Evolutionary conservation across 2,329 filamentous ascomycete genomes (phyloP), one percentile per base, ranked within the genome.

Genomic region (Fusarium sublunatum): DNA sequence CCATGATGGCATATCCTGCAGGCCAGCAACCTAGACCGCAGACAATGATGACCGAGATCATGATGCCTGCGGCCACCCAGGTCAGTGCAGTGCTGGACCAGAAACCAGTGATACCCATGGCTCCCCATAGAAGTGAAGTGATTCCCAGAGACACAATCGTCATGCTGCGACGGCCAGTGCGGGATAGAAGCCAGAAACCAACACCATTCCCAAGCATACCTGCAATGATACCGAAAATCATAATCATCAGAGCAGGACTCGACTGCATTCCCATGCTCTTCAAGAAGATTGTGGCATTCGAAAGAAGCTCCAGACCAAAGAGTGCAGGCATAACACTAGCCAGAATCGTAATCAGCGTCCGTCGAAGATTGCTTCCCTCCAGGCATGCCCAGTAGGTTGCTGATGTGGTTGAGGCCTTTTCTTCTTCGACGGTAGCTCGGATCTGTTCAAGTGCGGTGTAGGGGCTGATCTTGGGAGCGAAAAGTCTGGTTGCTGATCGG

Each of bases 181-280:
- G 70, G 0, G 77, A 76, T 36, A 83, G 68, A 1, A 80, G 68
- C 78, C 78, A 83, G 25, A 84, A 74, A 0, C 78, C 76, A 1
- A 76, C 56, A 0, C 73, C 72, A 32, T 84, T 84, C 5, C 77
- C 77, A 1, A 81, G 22, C 8, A 84, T 68, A 3, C 81, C 81
- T 2, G 81, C 69, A 0, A 78, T 74, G 38, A 84, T 77, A 1
- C 81, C 81, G 0, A 79, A 57, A 19, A 82, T 78, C 9, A 82
- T 71, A 38, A 83, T 75, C n/a, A 83, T 68, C 5, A 84, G 69
- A 8, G 74, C 76, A 2, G 64, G 41, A 3, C 58, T 60, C 1
- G 73, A 67, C 2, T 51, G 52, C 65, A 77, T 70, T 0, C 75
- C 75, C 12, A 76, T 60, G 0, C 69, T 70, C n/a, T 72, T 67